phyloP scores from a whole-genome alignment of 352 stramenopile genomes.

The Pelagophyceae sp. region DNA sequence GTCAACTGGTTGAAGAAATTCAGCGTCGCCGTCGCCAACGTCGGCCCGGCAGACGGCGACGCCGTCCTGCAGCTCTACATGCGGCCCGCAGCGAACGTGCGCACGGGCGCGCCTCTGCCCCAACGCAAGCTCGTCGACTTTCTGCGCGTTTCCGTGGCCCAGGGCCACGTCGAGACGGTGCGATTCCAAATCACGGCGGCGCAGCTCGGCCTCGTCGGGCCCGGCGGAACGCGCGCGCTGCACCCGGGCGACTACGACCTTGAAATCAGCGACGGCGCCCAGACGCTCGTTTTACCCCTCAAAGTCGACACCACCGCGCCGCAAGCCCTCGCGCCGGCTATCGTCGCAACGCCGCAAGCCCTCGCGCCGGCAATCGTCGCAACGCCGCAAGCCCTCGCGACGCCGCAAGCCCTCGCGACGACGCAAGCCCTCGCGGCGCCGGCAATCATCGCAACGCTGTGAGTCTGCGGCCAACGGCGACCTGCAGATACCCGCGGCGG shows the following conservation, averaged over 20 bases:
- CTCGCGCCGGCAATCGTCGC: too few relatives aligned
- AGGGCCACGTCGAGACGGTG: not conserved
- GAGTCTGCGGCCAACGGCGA: too few relatives aligned
- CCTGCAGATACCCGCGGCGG: too few relatives aligned
- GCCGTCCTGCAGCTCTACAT: constrained; percentile 1
- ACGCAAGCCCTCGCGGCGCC: too few relatives aligned
- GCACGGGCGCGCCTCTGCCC: not conserved
- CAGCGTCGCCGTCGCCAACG: not conserved
- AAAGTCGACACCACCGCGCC: too few relatives aligned
- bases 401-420: too few relatives aligned
- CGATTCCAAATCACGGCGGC: not conserved
- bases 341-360: too few relatives aligned
- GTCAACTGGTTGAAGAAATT: too few relatives aligned
- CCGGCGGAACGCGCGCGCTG: not conserved
- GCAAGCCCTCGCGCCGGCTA: too few relatives aligned
- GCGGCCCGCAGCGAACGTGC: not conserved
- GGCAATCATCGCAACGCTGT: too few relatives aligned
- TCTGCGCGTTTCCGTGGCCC: not conserved
- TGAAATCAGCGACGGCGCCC: not conserved
- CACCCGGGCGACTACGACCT: not conserved
- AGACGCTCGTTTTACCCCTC: not conserved
- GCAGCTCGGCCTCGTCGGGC: not conserved
- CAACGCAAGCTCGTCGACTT: not conserved
- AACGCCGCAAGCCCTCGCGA: too few relatives aligned
- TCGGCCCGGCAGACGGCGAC: not conserved